Conservation (phyloP, 1,284 basidiomycete genomes). For the Cystobasidium slooffiae region DNA sequence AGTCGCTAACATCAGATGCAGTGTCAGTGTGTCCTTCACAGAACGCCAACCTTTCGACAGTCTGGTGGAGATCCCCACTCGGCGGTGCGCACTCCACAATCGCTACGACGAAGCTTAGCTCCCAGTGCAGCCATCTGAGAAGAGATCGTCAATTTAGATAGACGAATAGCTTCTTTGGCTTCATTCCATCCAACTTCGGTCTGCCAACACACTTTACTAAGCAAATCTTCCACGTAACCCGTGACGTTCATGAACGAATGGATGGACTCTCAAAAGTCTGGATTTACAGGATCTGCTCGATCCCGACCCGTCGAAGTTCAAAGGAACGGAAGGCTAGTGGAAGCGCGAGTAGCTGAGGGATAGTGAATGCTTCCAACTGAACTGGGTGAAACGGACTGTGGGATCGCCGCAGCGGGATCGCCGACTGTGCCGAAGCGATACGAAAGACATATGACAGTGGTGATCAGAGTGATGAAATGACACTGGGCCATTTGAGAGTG, state of each 20-base stretch:
- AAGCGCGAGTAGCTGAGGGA: conserved; percentile 18
- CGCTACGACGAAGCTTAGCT: conserved; percentile 38
- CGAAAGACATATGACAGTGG: too few relatives aligned
- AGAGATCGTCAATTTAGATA: conserved; percentile 74
- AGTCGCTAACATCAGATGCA: not conserved
- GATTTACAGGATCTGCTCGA: conserved; percentile 81
- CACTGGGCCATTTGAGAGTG: too few relatives aligned
- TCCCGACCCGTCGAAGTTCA: conserved; percentile 23
- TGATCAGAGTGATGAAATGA: too few relatives aligned
- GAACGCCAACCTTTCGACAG: conserved; percentile 76
- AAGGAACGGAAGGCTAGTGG: conserved; percentile 1
- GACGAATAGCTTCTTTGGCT: conserved; percentile 58
- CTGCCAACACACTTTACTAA: conserved; percentile 82
- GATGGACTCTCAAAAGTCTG: conserved; percentile 86
- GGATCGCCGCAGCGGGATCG: conserved; percentile 20
- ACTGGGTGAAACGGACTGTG: conserved; percentile 41
- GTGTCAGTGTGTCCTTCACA: not conserved
- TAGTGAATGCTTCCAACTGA: conserved; percentile 36
- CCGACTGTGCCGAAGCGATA: conserved; percentile 19
- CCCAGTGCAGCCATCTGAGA: conserved; percentile 29
- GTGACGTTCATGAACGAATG: conserved; percentile 84
- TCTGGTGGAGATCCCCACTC: conserved; percentile 84
- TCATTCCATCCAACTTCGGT: conserved; percentile 79
- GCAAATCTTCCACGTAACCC: conserved; percentile 79
- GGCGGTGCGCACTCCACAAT: conserved; percentile 66